phyloP scores from a whole-genome alignment of 2,329 filamentous ascomycete species.

The Aspergillus puulaauensis region DNA sequence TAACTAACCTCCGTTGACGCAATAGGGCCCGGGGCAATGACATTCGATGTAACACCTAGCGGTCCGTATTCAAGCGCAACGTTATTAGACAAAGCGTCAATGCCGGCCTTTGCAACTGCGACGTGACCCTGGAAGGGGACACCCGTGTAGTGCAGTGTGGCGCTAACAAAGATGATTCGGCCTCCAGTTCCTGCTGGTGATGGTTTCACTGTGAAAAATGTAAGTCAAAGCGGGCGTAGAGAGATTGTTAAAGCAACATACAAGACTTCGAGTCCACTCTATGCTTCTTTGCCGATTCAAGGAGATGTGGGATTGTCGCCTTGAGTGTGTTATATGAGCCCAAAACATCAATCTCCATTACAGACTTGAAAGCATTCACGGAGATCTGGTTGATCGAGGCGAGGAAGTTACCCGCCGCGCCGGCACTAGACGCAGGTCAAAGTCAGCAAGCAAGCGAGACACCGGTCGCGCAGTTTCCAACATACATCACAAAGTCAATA shows the following conservation, averaged over 20 bases:
- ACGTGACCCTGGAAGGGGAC: constrained; percentile 85
- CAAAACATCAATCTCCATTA: constrained; percentile 94
- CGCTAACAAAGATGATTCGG: constrained; percentile 85
- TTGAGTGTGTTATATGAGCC: constrained; percentile 95
- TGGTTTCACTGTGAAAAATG: constrained; percentile 23
- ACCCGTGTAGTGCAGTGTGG: constrained; percentile 87
- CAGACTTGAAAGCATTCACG: constrained; percentile 87
- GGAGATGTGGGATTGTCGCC: constrained; percentile 78
- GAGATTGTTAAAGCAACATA: constrained; percentile 21
- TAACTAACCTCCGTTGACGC: constrained; percentile 66
- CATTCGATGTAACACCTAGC: constrained; percentile 79
- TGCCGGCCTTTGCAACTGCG: constrained; percentile 84
- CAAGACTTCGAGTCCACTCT: constrained; percentile 58
- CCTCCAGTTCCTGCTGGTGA: constrained; percentile 64
- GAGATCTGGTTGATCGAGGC: constrained; percentile 79
- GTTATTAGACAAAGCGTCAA: constrained; percentile 79
- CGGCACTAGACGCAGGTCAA: constrained; percentile 59
- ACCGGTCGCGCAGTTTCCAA: not conserved
- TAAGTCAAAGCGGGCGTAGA: not conserved
- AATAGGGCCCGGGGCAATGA: constrained; percentile 86
- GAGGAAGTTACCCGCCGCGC: constrained; percentile 94
- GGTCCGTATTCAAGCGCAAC: constrained; percentile 90
- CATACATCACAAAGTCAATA: constrained; percentile 90
- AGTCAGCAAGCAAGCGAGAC: constrained; percentile 13
- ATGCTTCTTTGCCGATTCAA: constrained; percentile 68